Evolutionary conservation across 768 basidiomycete genomes (phyloP), one percentile per base, ranked within the genome.

Genomic region (Strobilomyces confusus): DNA sequence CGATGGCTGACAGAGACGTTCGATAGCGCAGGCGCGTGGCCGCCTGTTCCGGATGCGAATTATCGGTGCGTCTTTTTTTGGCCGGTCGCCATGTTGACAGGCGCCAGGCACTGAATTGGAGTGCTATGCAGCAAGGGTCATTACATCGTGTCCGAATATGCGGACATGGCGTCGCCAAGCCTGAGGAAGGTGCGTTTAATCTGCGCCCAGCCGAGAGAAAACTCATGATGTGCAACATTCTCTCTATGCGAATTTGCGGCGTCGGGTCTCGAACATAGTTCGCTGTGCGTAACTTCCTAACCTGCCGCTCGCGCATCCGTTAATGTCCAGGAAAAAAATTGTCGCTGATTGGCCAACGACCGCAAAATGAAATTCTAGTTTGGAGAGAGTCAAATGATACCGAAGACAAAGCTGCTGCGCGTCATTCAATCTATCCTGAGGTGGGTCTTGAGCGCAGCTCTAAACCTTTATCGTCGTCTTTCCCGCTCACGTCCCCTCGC

Each of bases 391-490:
- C 87, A 89, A 64, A 71, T 86, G 33, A 72, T 82, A 17, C 67
- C 82, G 22, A 92, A 84, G 67, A 62, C 73, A n/a, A 86, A 83
- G 59, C 69, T 90, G n/a, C 77, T 86, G 0, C 78, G 83, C 49
- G 78, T 92, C 45, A 76, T 92, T 4, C 84, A 87, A 60, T 85
- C 86, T 17, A 68, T 87, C 51, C 79, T 92, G 59, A 88, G 84
- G 87, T 84, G 66, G 47, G 69, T 51, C 32, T 38, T 41, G 25
- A 40, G 14, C 38, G 20, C 51, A 30, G 44, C 32, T 51, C 38
- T 20, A 3, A 14, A 15, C 30, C 46, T 25, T 56, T 58, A 26
- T 19, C 29, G 29, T 29, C 29, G n/a, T 15, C 25, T 20, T 14
- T 26, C 12, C 11, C 44, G 25, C n/a, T 60, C 49, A 58, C 9